A percentile compares a stretch with the other conserved stretches of the same genome.
phyloP scores from a whole-genome alignment of 1,284 basidiomycete genomes.

The Grifola frondosa region DNA sequence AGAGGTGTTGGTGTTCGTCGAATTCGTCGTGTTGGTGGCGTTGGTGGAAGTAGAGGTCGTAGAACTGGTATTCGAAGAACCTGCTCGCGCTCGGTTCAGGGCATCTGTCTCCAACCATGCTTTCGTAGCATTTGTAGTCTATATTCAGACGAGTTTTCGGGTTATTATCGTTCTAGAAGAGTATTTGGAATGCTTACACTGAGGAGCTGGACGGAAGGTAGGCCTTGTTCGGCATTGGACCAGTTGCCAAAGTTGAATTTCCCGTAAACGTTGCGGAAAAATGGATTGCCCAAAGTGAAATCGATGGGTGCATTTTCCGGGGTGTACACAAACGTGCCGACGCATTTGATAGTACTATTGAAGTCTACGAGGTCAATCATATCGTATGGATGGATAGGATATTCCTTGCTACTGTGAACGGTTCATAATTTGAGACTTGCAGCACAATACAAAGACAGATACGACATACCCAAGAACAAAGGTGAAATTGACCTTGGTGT shows the following conservation, averaged over 20 bases:
- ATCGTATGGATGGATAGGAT: conserved; percentile 14
- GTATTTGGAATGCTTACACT: conserved; percentile 6
- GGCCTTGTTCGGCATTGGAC: conserved; percentile 1
- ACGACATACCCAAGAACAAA: conserved; percentile 1
- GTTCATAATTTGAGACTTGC: too few species aligned
- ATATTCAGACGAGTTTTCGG: neutral
- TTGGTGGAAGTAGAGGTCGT: too few species aligned
- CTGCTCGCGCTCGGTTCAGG: too few species aligned
- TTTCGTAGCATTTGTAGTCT: conserved; percentile 6
- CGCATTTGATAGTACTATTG: neutral
- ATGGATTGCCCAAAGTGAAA: conserved; percentile 12
- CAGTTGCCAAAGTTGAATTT: conserved; percentile 12
- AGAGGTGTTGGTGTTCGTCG: too few species aligned
- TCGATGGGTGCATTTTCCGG: neutral
- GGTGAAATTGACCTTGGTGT: conserved; percentile 3
- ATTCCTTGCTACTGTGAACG: conserved; percentile 3
- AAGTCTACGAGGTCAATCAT: conserved; percentile 8
- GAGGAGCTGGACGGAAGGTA: conserved; percentile 14
- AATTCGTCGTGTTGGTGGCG: too few species aligned
- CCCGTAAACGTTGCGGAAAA: conserved; percentile 13
- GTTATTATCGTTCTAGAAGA: neutral
- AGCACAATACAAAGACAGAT: neutral
- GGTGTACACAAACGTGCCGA: conserved; percentile 1
- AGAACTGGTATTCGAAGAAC: too few species aligned
- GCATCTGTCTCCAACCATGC: conserved; percentile 6